Conservation (phyloP, 306 rosid species). For the Heteromeles arbutifolia region DNA sequence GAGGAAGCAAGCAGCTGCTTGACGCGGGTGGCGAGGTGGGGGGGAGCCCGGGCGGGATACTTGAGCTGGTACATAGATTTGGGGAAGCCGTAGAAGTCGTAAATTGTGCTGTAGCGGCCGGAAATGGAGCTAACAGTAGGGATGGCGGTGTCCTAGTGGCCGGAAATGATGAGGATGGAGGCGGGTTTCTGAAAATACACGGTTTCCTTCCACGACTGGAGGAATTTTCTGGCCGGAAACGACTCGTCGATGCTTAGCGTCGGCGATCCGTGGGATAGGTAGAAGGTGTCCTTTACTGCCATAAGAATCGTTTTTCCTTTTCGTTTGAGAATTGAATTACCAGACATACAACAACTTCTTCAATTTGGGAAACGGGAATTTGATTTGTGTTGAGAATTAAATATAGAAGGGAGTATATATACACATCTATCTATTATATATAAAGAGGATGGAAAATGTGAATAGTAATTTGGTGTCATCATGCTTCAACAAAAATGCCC, state of each 20-base stretch:
- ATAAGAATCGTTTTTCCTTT: no score
- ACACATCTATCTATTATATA: no score
- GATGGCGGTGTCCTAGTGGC: constrained; percentile 54
- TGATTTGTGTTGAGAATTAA: no score
- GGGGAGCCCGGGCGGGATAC: constrained; percentile 87
- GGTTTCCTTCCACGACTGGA: constrained; percentile 42
- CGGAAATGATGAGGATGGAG: constrained; percentile 53
- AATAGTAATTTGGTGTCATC: no score
- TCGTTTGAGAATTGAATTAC: no score
- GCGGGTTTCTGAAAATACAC: constrained; percentile 24
- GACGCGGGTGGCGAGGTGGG: constrained; percentile 49
- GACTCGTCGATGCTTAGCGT: constrained; percentile 52
- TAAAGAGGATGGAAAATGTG: no score
- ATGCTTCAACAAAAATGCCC: no score
- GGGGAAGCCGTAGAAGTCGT: constrained; percentile 78
- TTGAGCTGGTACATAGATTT: constrained; percentile 61
- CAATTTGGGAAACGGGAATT: no score
- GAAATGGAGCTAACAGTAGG: constrained; percentile 50
- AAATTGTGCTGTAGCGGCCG: constrained; percentile 45
- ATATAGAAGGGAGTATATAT: no score
- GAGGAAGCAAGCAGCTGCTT: constrained; percentile 47
- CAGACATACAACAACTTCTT: no score
- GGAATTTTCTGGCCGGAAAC: constrained; percentile 41
- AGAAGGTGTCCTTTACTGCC: no score
- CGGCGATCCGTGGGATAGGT: constrained; percentile 64